These are phyloP conservation scores for Coemansia sp. DNA, from an alignment of 192 early-diverging fungal genomes.

Conservation along the genomic window DNA sequence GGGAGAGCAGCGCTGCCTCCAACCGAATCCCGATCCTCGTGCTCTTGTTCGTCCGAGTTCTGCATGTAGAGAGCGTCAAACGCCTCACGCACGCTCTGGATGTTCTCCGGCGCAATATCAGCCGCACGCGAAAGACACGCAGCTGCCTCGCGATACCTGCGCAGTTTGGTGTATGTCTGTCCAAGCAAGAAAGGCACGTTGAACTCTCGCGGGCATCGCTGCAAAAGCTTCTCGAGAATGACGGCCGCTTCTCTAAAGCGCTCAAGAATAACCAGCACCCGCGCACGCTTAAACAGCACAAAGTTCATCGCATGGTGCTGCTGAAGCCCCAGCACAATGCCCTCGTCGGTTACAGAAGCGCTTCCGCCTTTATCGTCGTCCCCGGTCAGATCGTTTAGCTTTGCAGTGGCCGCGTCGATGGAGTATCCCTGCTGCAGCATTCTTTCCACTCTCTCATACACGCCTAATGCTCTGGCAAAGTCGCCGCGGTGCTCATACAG, in stretches of 20 bases:
- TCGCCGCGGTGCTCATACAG: conserved; percentile 66
- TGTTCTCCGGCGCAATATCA: conserved; percentile 51
- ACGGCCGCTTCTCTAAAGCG: conserved; percentile 64
- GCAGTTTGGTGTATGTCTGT: conserved; percentile 49
- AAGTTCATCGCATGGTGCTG: conserved; percentile 52
- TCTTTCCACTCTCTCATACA: conserved; percentile 66
- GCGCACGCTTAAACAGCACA: conserved; percentile 71
- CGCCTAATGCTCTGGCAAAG: conserved; percentile 55
- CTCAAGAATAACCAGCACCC: conserved; percentile 59
- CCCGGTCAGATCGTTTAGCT: background rate
- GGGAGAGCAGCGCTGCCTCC: background rate
- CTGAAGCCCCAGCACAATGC: conserved; percentile 16
- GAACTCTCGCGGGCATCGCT: conserved; percentile 50
- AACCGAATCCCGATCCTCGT: conserved; percentile 7
- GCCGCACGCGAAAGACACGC: conserved; percentile 42
- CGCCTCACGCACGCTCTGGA: conserved; percentile 49
- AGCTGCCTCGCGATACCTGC: conserved; percentile 45
- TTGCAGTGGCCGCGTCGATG: background rate
- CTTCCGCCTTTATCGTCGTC: background rate
- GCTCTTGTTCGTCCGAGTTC: conserved; percentile 13
- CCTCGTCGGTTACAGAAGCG: conserved; percentile 8
- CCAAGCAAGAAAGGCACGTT: conserved; percentile 56
- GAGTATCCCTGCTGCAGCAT: conserved; percentile 37
- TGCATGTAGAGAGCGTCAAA: conserved; percentile 54
- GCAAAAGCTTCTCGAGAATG: conserved; percentile 64